A percentile compares a stretch with the other conserved stretches of the same genome.
phyloP scores from a whole-genome alignment of 2,329 filamentous ascomycete species.

The Ambrosiella cleistominuta region DNA sequence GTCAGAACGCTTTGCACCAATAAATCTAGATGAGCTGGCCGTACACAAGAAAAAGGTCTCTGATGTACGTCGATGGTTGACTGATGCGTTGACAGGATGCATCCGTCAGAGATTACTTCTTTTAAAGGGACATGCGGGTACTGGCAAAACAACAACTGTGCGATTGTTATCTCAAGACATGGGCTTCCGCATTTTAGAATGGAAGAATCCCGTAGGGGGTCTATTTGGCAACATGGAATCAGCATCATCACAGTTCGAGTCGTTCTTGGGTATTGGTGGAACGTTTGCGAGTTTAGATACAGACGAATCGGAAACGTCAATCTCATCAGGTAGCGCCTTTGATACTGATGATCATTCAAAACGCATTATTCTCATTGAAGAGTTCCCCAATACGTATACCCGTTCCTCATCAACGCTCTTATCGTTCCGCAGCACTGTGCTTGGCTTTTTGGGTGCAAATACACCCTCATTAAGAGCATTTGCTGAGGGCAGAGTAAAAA shows the following conservation, averaged over 20 bases:
- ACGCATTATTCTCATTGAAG: slow-evolving; percentile 58
- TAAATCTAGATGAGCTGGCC: slow-evolving; percentile 62
- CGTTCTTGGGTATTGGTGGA: slow-evolving; percentile 69
- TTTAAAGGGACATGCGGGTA: slow-evolving; percentile 77
- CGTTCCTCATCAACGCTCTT: slow-evolving; percentile 45
- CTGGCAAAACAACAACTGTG: slow-evolving; percentile 82
- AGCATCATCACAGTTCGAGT: slow-evolving; percentile 67
- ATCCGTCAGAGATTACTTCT: slow-evolving; percentile 58
- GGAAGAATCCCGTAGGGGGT: slow-evolving; percentile 63
- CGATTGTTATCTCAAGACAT: slow-evolving; percentile 62
- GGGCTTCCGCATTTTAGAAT: slow-evolving; percentile 64
- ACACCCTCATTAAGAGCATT: slow-evolving; percentile 37
- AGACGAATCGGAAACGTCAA: slow-evolving; percentile 8
- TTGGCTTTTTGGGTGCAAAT: slow-evolving; percentile 56
- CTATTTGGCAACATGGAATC: slow-evolving; percentile 47
- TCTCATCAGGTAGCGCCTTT: background rate
- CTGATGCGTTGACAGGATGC: slow-evolving; percentile 49
- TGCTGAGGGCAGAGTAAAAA: slow-evolving; percentile 24
- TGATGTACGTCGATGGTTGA: slow-evolving; percentile 72
- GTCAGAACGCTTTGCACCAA: slow-evolving; percentile 69
- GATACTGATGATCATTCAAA: slow-evolving; percentile 11
- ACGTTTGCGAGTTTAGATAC: slow-evolving; percentile 56
- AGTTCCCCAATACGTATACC: slow-evolving; percentile 62
- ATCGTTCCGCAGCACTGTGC: slow-evolving; percentile 57
- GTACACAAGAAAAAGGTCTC: slow-evolving; percentile 89